Conservation (phyloP, 2,329 filamentous ascomycete genomes). For the Lojkania enalia region DNA sequence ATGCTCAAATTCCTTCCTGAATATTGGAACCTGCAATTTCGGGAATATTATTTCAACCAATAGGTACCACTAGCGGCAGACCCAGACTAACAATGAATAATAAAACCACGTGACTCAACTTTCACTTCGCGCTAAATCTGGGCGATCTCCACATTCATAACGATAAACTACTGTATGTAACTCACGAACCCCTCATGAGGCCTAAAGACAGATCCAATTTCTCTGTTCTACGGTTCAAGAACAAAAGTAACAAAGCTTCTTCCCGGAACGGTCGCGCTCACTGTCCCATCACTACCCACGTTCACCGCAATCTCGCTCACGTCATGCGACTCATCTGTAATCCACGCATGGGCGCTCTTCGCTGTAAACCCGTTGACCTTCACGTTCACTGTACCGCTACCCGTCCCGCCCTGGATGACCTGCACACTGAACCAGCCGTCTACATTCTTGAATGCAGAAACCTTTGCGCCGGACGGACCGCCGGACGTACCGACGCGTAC, state of each 20-base stretch:
- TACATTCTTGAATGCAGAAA: slow-evolving; percentile 39
- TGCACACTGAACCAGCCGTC: slow-evolving; percentile 43
- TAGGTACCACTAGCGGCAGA: too few species aligned
- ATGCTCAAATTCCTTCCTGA: too few species aligned
- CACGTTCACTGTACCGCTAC: slow-evolving; percentile 19
- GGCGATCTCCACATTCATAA: too few species aligned
- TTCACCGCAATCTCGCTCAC: slow-evolving; percentile 18
- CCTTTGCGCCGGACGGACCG: slow-evolving; percentile 30
- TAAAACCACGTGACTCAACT: too few species aligned
- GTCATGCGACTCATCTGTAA: slow-evolving; percentile 44
- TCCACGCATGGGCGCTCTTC: slow-evolving; percentile 36
- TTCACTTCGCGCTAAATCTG: too few species aligned
- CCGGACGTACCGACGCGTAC: slow-evolving; percentile 41
- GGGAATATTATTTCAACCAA: too few species aligned
- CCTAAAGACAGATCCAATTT: too few species aligned
- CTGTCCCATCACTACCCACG: slow-evolving; percentile 24
- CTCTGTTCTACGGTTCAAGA: slow-evolving; percentile 13
- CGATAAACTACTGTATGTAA: too few species aligned
- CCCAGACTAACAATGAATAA: too few species aligned
- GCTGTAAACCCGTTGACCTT: slow-evolving; percentile 31
- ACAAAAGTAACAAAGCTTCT: slow-evolving; percentile 36
- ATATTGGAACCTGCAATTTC: too few species aligned
- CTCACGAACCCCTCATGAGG: too few species aligned
- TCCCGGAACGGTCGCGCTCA: slow-evolving; percentile 25
- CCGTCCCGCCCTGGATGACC: slow-evolving; percentile 39